Evolutionary conservation across 257 asterid genomes (phyloP), one percentile per base, ranked within the genome.

Genomic region (Rehmannia glutinosa): DNA sequence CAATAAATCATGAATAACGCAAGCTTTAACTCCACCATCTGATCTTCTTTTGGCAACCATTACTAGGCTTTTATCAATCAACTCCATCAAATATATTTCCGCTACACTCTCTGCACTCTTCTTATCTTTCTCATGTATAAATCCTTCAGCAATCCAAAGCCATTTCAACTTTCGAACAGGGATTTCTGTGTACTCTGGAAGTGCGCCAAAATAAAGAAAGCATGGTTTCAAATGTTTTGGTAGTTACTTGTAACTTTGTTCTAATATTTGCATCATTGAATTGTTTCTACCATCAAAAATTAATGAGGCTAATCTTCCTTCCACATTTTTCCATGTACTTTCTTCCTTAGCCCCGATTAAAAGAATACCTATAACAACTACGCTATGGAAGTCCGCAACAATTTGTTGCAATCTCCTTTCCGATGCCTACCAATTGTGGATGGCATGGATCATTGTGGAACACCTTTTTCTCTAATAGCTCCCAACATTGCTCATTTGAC

Each of bases 331-430:
- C n/a, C n/a, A n/a, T n/a, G n/a, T n/a, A n/a, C n/a, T n/a, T n/a
- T n/a, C n/a, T n/a, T n/a, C n/a, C n/a, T n/a, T n/a, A n/a, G 24
- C 35, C 71, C 19, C 35, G 2, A 3, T 55, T 10, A 55, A 57
- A 36, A 82, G 81, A 36, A 77, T 55, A 8, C 79, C 85, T n/a
- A 74, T 42, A 6, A 80, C 71, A 69, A 79, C 77, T 8, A 82
- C 72, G 56, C 16, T 79, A 75, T 15, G 87, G 84, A n/a, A 79
- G 24, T 5, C 87, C 87, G 0, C 17, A 7, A 10, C 84, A 82
- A 4, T 47, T 58, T 20, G 1, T 6, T 10, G 78, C 81, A 3
- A 79, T 79, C 42, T 17, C 1, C 71, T 49, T 19, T 7, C 81
- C 81, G 3, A 46, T 6, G 5, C 1, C 43, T 30, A 20, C 1